Evolutionary conservation across 2,329 filamentous ascomycete genomes (phyloP).

Genomic region (Samsoniella hepiali): DNA sequence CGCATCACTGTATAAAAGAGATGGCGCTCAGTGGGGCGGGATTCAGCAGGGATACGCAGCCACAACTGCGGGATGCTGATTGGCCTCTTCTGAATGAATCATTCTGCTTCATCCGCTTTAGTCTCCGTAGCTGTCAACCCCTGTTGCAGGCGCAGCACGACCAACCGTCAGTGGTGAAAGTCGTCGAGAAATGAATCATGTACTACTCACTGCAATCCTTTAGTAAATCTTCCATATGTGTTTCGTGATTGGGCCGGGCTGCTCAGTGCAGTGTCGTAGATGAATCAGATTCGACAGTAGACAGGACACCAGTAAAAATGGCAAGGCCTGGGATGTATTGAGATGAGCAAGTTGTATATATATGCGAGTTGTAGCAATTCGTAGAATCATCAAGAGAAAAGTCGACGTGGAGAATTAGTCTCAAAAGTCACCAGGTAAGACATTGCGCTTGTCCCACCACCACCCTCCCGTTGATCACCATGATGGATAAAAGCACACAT

Average conservation of each 20-base stretch:
- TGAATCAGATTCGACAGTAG: constrained; percentile 8
- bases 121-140: neutral
- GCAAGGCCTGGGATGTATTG: too few relatives aligned
- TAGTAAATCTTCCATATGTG: neutral
- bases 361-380: too few relatives aligned
- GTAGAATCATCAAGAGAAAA: neutral
- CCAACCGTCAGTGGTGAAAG: neutral
- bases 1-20: too few relatives aligned
- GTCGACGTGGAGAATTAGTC: neutral
- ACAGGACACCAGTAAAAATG: neutral
- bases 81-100: constrained; percentile 10
- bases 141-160: neutral
- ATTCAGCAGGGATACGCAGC: neutral
- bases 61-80: neutral
- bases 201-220: neutral
- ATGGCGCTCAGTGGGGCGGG: too few relatives aligned
- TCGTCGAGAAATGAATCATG: constrained; percentile 1
- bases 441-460: neutral
- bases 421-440: neutral
- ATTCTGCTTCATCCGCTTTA: neutral
- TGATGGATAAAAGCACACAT: constrained; percentile 1
- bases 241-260: neutral
- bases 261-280: neutral
- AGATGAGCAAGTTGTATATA: neutral
- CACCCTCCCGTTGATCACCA: neutral